These are phyloP conservation scores for Colletotrichum costaricense DNA, from an alignment of 2,329 filamentous ascomycete species.

Conservation along the genomic window DNA sequence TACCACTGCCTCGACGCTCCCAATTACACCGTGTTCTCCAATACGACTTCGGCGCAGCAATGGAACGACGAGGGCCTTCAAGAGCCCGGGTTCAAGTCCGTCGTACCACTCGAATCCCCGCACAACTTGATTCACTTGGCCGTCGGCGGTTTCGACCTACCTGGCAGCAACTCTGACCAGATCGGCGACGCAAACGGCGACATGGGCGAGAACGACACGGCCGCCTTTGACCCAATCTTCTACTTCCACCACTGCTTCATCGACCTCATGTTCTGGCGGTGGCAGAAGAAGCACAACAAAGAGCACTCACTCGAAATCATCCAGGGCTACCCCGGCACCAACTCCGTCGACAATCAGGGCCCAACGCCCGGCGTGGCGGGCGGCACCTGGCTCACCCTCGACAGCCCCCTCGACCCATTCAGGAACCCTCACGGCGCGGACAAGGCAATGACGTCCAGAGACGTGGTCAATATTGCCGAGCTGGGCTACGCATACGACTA, in stretches of 20 bases:
- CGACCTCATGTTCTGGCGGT: constrained; percentile 44
- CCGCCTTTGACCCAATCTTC: constrained; percentile 49
- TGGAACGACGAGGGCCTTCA: constrained; percentile 35
- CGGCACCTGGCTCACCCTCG: constrained; percentile 11
- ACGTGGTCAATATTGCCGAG: constrained; percentile 9
- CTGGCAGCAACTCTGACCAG: not conserved
- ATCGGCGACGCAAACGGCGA: constrained; percentile 44
- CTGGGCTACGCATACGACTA: constrained; percentile 37
- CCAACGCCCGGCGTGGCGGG: constrained; percentile 22
- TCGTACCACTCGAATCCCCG: constrained; percentile 40
- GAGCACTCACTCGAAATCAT: constrained; percentile 17
- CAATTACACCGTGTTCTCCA: constrained; percentile 48
- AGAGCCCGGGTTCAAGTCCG: not conserved
- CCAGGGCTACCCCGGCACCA: constrained; percentile 30
- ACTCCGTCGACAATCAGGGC: constrained; percentile 30
- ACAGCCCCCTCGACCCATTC: constrained; percentile 33
- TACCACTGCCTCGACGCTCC: constrained; percentile 41
- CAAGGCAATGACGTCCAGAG: not conserved
- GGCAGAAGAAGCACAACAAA: constrained; percentile 40
- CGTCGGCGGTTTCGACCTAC: constrained; percentile 40
- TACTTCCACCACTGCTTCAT: constrained; percentile 47
- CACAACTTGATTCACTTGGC: constrained; percentile 44
- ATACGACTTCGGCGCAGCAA: constrained; percentile 39
- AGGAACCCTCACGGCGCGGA: not conserved
- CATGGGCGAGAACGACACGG: constrained; percentile 48